These are phyloP conservation scores for Populus nigra DNA, from an alignment of 345 rosid species.

Conservation along the genomic window DNA sequence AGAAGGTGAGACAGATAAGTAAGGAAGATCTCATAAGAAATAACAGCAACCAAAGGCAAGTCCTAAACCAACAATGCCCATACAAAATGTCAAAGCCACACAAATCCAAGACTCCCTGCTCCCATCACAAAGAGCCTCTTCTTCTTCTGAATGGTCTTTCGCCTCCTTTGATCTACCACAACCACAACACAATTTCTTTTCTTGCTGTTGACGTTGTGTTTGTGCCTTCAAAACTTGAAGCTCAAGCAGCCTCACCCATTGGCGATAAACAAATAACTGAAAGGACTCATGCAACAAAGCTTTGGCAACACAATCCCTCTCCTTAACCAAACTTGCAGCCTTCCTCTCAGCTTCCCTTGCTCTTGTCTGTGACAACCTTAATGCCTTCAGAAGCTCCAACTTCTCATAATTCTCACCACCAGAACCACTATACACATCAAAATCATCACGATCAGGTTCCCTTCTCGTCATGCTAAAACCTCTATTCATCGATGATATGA, in stretches of 20 bases:
- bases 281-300: constrained; percentile 43
- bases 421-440: not conserved
- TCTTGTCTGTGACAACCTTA: constrained; percentile 59
- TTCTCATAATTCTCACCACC: constrained; percentile 20
- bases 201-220: constrained; percentile 10
- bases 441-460: not conserved
- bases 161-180: not conserved
- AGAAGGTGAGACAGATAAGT: not conserved
- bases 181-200: not conserved
- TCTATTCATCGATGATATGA: constrained; percentile 22
- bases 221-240: constrained; percentile 35
- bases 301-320: constrained; percentile 36
- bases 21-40: not conserved
- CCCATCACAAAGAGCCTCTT: not conserved
- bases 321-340: constrained; percentile 35
- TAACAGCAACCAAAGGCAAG: constrained; percentile 30
- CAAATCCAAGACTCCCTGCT: constrained; percentile 26
- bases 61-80: constrained; percentile 52
- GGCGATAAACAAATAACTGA: constrained; percentile 41
- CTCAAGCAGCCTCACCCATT: constrained; percentile 54
- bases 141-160: not conserved
- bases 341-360: constrained; percentile 67
- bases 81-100: constrained; percentile 39
- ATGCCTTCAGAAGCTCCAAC: constrained; percentile 57
- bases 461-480: constrained; percentile 3